Conservation (phyloP, 1,284 basidiomycete genomes). For the Cystobasidium slooffiae region DNA sequence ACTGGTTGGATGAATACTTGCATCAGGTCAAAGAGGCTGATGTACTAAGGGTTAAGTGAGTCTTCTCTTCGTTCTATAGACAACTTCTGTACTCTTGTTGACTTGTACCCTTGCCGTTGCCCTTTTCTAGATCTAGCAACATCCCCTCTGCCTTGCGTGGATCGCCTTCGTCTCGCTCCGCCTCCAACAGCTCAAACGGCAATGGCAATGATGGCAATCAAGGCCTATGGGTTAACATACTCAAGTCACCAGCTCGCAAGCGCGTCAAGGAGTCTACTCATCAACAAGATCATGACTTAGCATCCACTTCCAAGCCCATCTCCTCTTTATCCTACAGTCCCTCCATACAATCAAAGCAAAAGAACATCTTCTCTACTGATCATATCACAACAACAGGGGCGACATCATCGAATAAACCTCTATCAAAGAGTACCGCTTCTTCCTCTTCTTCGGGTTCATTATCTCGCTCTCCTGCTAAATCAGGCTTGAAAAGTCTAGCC, state of each 20-base stretch:
- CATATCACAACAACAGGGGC: not conserved
- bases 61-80: not conserved
- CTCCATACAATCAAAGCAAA: conserved; percentile 4
- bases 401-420: not conserved
- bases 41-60: conserved; percentile 2
- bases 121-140: not conserved
- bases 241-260: conserved; percentile 41
- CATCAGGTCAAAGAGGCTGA: conserved; percentile 13
- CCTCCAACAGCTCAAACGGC: not conserved
- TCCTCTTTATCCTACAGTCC: conserved; percentile 20
- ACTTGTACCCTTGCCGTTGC: not conserved
- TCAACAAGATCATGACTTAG: not conserved
- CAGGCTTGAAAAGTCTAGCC: conserved; percentile 6
- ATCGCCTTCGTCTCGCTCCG: not conserved
- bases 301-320: not conserved
- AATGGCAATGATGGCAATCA: too few species aligned
- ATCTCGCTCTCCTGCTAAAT: conserved; percentile 10
- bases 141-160: conserved; percentile 3
- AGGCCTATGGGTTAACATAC: conserved; percentile 26
- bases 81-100: not conserved
- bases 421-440: not conserved
- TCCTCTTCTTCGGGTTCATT: conserved; percentile 5
- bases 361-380: conserved; percentile 4
- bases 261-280: not conserved
- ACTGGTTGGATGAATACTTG: conserved; percentile 33